Conservation (phyloP, 2,329 filamentous ascomycete genomes). For the Chaetomium sp. region DNA sequence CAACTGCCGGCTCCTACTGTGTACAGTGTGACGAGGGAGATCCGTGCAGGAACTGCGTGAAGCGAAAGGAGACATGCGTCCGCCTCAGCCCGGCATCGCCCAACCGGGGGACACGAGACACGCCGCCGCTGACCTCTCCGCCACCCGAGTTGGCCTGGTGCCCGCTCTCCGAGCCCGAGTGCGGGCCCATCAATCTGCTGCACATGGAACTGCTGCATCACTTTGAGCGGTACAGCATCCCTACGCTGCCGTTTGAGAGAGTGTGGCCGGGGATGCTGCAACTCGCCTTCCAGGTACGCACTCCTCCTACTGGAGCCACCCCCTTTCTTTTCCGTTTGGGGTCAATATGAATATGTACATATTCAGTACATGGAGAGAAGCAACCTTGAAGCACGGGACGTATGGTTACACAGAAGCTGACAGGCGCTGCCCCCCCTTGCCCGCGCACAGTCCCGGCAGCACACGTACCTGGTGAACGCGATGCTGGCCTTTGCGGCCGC, state of each 20-base stretch:
- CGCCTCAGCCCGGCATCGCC: slow-evolving; percentile 11
- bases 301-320: neutral
- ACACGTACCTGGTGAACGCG: slow-evolving; percentile 36
- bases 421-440: too few species aligned
- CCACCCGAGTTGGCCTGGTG: slow-evolving; percentile 15
- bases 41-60: slow-evolving; percentile 38
- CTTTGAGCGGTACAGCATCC: slow-evolving; percentile 35
- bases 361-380: too few species aligned
- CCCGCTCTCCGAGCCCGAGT: slow-evolving; percentile 21
- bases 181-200: slow-evolving; percentile 35
- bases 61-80: slow-evolving; percentile 33
- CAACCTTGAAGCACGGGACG: neutral
- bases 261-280: slow-evolving; percentile 38
- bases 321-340: neutral
- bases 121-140: slow-evolving; percentile 10
- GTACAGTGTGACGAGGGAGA: slow-evolving; percentile 38
- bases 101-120: slow-evolving; percentile 14
- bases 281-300: slow-evolving; percentile 36
- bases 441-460: slow-evolving; percentile 26
- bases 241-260: slow-evolving; percentile 36
- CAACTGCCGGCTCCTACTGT: slow-evolving; percentile 30
- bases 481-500: slow-evolving; percentile 31
- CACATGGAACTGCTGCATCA: slow-evolving; percentile 41
- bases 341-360: neutral
- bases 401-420: neutral